phyloP scores from a whole-genome alignment of 768 basidiomycete genomes.

The Podaxis rugospora region DNA sequence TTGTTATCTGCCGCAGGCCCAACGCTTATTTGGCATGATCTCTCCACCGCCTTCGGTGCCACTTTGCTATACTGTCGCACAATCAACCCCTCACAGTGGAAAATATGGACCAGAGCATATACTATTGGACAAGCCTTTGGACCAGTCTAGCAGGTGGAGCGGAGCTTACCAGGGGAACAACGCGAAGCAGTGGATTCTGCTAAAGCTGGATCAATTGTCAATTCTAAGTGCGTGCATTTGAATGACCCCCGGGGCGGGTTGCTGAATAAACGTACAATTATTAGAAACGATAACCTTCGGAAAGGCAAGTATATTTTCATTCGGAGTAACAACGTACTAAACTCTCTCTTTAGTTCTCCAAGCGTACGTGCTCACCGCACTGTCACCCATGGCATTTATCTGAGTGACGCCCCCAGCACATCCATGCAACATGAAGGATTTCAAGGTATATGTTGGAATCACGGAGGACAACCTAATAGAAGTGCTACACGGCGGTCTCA shows the following conservation, averaged over 20 bases:
- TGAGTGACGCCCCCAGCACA: constrained; percentile 46
- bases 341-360: constrained; percentile 30
- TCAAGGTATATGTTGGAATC: constrained; percentile 66
- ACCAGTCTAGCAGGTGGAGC: constrained; percentile 74
- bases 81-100: constrained; percentile 68
- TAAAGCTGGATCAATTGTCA: constrained; percentile 54
- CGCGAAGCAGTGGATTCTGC: constrained; percentile 64
- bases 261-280: neutral
- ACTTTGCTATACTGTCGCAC: constrained; percentile 47
- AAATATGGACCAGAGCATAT: constrained; percentile 69
- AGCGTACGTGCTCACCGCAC: constrained; percentile 26
- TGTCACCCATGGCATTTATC: constrained; percentile 1
- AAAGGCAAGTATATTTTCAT: constrained; percentile 46
- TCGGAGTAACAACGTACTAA: constrained; percentile 11
- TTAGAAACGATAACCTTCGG: constrained; percentile 75
- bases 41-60: constrained; percentile 21
- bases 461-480: constrained; percentile 65
- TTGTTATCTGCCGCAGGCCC: neutral
- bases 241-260: neutral
- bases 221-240: constrained; percentile 60
- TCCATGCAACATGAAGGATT: constrained; percentile 84
- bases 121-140: constrained; percentile 54
- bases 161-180: constrained; percentile 53
- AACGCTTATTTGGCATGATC: neutral
- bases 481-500: constrained; percentile 56